These are phyloP conservation scores for Saccharum officinarum DNA, from an alignment of 176 grass and related monocot species.

Conservation along the genomic window DNA sequence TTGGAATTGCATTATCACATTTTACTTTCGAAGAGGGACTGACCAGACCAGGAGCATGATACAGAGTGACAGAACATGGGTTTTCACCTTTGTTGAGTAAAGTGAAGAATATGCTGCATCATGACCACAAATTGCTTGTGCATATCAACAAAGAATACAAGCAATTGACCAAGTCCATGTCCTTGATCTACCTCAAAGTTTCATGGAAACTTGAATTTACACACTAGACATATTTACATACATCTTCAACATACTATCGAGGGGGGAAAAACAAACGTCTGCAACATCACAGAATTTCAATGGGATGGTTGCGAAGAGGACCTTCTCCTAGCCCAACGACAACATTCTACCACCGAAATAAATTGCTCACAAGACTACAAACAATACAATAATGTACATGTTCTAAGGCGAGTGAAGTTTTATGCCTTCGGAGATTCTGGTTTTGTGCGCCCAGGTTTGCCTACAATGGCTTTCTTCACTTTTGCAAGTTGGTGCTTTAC, in stretches of 20 bases:
- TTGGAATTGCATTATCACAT: background rate
- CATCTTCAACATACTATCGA: background rate
- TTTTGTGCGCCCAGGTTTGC: constrained; percentile 67
- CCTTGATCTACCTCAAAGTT: constrained; percentile 14
- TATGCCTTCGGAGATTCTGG: constrained; percentile 52
- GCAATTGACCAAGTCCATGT: background rate
- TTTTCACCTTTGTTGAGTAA: background rate
- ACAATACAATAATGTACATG: constrained; percentile 40
- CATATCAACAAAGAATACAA: constrained; percentile 16
- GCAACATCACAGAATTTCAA: constrained; percentile 20
- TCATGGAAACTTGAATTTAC: constrained; percentile 19
- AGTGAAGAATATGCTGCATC: background rate
- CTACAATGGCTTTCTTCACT: constrained; percentile 85
- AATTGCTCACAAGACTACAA: constrained; percentile 43
- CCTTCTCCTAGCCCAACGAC: background rate
- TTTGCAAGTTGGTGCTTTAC: constrained; percentile 88
- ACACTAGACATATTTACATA: constrained; percentile 47
- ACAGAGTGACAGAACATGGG: background rate
- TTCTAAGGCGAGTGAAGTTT: constrained; percentile 33
- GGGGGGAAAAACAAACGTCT: background rate
- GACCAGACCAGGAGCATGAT: background rate
- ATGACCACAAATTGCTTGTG: background rate
- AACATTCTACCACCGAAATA: constrained; percentile 27
- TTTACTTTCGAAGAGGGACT: background rate
- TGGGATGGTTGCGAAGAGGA: constrained; percentile 4